Percentiles rank a stretch among this genome's conserved stretches.
Conservation (phyloP, 2,329 filamentous ascomycete genomes). For the Sclerotiophoma versabilis region DNA sequence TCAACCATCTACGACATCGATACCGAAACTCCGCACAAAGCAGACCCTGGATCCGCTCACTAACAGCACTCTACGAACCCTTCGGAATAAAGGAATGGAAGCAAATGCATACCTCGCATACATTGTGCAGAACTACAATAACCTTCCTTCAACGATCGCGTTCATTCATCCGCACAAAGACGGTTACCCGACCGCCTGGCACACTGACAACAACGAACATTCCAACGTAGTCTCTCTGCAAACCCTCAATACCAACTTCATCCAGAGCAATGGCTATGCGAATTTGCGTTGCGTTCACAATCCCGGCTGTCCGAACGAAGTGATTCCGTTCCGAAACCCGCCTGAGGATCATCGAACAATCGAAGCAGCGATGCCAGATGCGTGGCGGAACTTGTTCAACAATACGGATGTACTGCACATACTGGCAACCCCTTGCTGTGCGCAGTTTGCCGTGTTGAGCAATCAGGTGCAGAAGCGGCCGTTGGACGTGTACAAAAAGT, state of each 20-base stretch:
- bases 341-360: conserved; percentile 26
- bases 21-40: conserved; percentile 20
- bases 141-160: conserved; percentile 29
- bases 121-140: conserved; percentile 35
- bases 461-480: conserved; percentile 37
- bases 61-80: conserved; percentile 23
- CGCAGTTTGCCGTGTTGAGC: conserved; percentile 46
- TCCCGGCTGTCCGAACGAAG: conserved; percentile 49
- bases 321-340: conserved; percentile 42
- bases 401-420: conserved; percentile 45
- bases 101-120: conserved; percentile 36
- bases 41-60: conserved; percentile 24
- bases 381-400: conserved; percentile 56
- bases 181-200: conserved; percentile 11
- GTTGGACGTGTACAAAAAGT: conserved; percentile 39
- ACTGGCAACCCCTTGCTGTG: conserved; percentile 56
- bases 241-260: conserved; percentile 47
- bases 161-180: conserved; percentile 29
- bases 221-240: conserved; percentile 19
- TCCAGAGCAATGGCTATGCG: conserved; percentile 51
- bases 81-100: conserved; percentile 33
- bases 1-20: conserved; percentile 49
- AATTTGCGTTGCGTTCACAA: conserved; percentile 51
- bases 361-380: conserved; percentile 42
- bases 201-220: conserved; percentile 5